Evolutionary conservation across 257 asterid species (phyloP), one percentile per base, ranked within the genome.

Genomic region (Gentiana dahurica): DNA sequence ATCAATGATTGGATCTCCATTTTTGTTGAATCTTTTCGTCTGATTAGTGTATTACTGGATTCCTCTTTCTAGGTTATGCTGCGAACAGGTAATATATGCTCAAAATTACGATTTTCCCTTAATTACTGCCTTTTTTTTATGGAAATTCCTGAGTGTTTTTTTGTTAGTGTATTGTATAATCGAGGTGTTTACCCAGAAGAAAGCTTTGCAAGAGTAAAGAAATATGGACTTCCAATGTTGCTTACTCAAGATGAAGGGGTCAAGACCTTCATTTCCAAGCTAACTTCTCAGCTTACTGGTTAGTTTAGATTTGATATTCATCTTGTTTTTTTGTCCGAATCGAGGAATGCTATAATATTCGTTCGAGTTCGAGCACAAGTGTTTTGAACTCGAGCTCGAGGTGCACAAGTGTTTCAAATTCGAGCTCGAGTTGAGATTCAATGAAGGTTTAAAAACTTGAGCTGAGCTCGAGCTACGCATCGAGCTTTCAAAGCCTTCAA

Each of bases 201-300:
- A 60, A 90, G 94, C 69, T 90, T 90, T 56, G 83, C 79, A 55
- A 90, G 73, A 68, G 94, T 87, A 59, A 90, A 90, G 77, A 90
- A 90, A 65, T 87, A 90, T 73, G 98, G 98, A 67, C 84, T 90
- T 15, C 94, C 95, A 10, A 61, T 90, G 95, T 64, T 90, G 81
- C 93, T 90, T 46, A 82, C 86, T 71, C 95, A 90, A 77, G 98
- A 90, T 71, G 96, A 87, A 62, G 98, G 81, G 48, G 96, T 90
- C 51, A 87, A 82, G 68, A 66, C 94, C 70, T 90, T 90, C 81
- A 78, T 90, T 71, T 77, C 96, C n/a, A 82, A 87, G 58, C 68
- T 90, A 59, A 90, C 84, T 50, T 71, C 92, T 60, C 96, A 90
- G 75, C 96, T 90, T 65, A 76, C 97, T 53, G 96, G 96, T 89